phyloP scores from a whole-genome alignment of 192 early-diverging fungal species.

The Coemansia sp. region DNA sequence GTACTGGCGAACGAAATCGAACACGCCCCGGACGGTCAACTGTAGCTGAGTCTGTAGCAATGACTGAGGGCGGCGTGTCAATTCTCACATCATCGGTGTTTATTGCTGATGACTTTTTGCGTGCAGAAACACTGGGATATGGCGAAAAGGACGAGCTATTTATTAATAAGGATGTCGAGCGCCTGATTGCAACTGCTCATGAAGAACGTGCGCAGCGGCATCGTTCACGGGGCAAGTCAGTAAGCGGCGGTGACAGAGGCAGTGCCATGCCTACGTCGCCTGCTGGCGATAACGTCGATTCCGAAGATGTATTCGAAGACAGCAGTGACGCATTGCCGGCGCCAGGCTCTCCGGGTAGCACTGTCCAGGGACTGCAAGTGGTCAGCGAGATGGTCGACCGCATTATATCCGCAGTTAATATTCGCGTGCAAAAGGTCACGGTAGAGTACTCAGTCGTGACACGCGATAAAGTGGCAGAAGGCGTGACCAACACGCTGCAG shows the following conservation, averaged over 20 bases:
- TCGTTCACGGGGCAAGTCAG: conserved; percentile 28
- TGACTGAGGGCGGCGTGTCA: conserved; percentile 62
- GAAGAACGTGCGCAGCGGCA: conserved; percentile 46
- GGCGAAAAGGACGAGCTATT: conserved; percentile 63
- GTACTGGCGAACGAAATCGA: conserved; percentile 16
- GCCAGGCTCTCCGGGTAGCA: conserved; percentile 39
- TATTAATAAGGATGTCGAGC: conserved; percentile 55
- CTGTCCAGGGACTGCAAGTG: conserved; percentile 69
- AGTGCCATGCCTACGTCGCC: background rate
- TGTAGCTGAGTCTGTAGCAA: conserved; percentile 44
- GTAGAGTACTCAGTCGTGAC: conserved; percentile 34
- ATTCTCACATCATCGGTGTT: conserved; percentile 78
- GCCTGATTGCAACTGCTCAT: conserved; percentile 46
- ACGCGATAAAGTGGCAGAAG: conserved; percentile 20
- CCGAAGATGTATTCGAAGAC: conserved; percentile 31
- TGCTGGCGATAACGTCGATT: background rate
- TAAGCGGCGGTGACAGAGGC: background rate
- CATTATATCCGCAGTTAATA: conserved; percentile 77
- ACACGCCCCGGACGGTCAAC: conserved; percentile 12
- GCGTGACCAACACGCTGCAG: conserved; percentile 31
- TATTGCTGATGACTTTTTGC: conserved; percentile 87
- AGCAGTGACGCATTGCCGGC: conserved; percentile 29
- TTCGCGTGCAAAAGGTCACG: conserved; percentile 57
- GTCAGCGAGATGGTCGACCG: conserved; percentile 81
- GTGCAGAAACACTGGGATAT: conserved; percentile 60